phyloP scores from a whole-genome alignment of 2,329 filamentous ascomycete species.

The Aspergillus calidoustus region DNA sequence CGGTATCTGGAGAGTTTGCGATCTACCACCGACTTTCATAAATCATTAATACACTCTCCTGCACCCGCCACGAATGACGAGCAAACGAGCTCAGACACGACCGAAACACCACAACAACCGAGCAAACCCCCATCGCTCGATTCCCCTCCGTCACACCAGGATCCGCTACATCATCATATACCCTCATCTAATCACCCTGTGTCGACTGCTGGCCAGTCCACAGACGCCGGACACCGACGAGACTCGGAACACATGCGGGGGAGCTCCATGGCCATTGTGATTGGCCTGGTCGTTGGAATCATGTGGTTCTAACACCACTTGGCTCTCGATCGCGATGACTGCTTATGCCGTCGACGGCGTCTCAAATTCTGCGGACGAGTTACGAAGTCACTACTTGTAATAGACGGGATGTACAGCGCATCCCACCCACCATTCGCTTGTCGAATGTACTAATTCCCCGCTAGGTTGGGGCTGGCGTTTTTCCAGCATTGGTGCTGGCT shows the following conservation, averaged over 20 bases:
- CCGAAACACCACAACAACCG: neutral
- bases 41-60: slow-evolving; percentile 2
- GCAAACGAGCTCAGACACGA: neutral
- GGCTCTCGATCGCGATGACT: neutral
- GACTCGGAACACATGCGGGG: slow-evolving; percentile 36
- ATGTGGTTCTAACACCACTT: slow-evolving; percentile 38
- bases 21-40: neutral
- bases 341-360: neutral
- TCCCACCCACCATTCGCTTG: neutral
- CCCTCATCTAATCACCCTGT: slow-evolving; percentile 15
- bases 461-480: slow-evolving; percentile 3
- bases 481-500: slow-evolving; percentile 5
- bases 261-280: slow-evolving; percentile 45
- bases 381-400: neutral
- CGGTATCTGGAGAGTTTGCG: slow-evolving; percentile 19
- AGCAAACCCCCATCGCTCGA: neutral
- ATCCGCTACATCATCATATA: neutral
- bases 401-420: neutral
- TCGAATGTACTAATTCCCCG: slow-evolving; percentile 2
- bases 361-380: neutral
- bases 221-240: slow-evolving; percentile 29
- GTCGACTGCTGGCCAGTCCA: slow-evolving; percentile 27
- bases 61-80: slow-evolving; percentile 8
- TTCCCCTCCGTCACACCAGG: neutral
- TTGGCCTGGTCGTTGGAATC: slow-evolving; percentile 41